phyloP scores from a whole-genome alignment of 1,284 basidiomycete genomes.

The Microbotryomycetes sp. region DNA sequence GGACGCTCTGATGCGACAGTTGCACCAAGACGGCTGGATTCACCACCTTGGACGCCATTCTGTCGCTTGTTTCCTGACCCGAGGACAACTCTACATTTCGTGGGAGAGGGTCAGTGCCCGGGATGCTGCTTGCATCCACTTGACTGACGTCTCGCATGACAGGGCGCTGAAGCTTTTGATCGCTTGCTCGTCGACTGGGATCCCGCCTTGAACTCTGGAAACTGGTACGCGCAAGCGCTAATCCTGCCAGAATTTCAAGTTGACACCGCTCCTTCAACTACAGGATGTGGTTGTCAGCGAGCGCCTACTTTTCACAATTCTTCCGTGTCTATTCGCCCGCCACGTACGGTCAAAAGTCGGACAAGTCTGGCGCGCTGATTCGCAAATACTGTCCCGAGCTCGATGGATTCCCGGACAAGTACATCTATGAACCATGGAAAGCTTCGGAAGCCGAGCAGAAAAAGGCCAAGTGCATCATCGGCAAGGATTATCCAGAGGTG shows the following conservation, averaged over 20 bases:
- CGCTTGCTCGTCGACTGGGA: slow-evolving; percentile 42
- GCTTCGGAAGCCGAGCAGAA: slow-evolving; percentile 41
- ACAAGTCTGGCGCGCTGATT: slow-evolving; percentile 45
- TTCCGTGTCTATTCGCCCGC: not conserved
- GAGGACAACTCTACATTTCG: slow-evolving; percentile 51
- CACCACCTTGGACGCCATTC: slow-evolving; percentile 50
- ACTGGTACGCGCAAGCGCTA: slow-evolving; percentile 37
- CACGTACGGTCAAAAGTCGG: slow-evolving; percentile 46
- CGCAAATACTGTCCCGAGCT: slow-evolving; percentile 47
- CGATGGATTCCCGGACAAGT: slow-evolving; percentile 44
- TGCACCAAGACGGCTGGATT: slow-evolving; percentile 47
- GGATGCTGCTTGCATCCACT: not conserved
- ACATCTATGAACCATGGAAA: slow-evolving; percentile 43
- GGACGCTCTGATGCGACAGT: slow-evolving; percentile 49
- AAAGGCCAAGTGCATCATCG: slow-evolving; percentile 43
- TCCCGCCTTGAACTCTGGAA: slow-evolving; percentile 44
- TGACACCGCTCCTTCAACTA: not conserved
- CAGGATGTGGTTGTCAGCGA: slow-evolving; percentile 48
- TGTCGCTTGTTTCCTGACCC: slow-evolving; percentile 51
- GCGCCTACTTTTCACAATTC: slow-evolving; percentile 43
- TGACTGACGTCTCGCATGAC: no score
- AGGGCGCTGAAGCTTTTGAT: slow-evolving; percentile 50
- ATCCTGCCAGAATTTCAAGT: not conserved
- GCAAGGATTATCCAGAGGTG: slow-evolving; percentile 41
- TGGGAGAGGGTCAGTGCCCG: slow-evolving; percentile 45